Evolutionary conservation across 352 stramenopile genomes (phyloP), one percentile per base, ranked within the genome.

Genomic region (Pythium pyrilobum): DNA sequence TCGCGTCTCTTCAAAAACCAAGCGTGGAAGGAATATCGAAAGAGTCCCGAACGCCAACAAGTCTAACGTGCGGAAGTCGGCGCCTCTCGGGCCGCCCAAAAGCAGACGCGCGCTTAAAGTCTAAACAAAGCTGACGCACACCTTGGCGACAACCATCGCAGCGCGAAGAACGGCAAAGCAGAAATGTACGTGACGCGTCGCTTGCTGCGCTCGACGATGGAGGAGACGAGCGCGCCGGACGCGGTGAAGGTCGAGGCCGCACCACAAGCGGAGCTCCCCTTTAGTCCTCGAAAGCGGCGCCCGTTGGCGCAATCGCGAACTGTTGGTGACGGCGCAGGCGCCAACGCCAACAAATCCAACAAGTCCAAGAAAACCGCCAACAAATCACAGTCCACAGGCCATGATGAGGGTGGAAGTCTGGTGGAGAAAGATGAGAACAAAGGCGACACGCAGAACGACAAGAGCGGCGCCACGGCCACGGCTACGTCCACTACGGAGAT

Each of bases 171-270:
- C 16, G 5, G 15, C 18, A 42, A 33, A 27, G 11, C 24, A 18
- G 32, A 9, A 0, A 87, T 87, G 78, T 87, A 89, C 45, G 73
- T 86, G 53, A 85, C 78, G 44, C 62, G 76, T 25, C 66, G 72
- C 15, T 61, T 89, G 34, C 47, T 87, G 52, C 75, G 78, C 43
- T 81, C 78, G 45, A 87, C 78, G 46, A 62, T 87, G 25, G 60
- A 67, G 44, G 60, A 62, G 23, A 36, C 34, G 1, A 49, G 32
- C 3, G 48, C 46, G 48, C 27, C 48, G 47, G 9, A 8, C 2
- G 47, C 44, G 10, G 48, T 18, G 2, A 40, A 20, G 3, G 43
- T 40, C 27, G 43, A 47, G 27, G 25, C 18, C 16, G 0, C n/a
- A n/a, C n/a, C n/a, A n/a, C n/a, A n/a, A n/a, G n/a, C n/a, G n/a